Base-by-base conservation (phyloP, 768 basidiomycete genomes). In the Exsudoporus frostii region DNA sequence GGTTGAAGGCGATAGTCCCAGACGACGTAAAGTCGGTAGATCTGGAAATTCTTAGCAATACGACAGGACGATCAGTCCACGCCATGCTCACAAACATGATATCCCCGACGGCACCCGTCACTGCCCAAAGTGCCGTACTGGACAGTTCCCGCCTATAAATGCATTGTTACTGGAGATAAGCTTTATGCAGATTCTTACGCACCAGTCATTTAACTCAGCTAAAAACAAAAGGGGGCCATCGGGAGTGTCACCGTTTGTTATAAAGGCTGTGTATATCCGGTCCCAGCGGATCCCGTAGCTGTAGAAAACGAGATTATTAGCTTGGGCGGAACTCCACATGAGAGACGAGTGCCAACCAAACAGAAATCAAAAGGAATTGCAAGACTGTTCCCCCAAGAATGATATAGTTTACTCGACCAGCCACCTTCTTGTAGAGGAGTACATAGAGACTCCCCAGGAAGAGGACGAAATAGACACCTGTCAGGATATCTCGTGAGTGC, bases 281-380 rank as follows among this genome's bases (percentile, higher is more conserved):
- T 45, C 43, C 54, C 54, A 55, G 34, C 53, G 48, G 40, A 54
- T 44, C 11, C 14, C 53, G 13, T 50, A 51, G 41, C 53, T 54
- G 17, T 15, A 5, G n/a, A 34, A n/a, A 11, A 22, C 8, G 30
- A 34, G 11, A n/a, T 36, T 17, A 13, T 46, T 25, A 36, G 11
- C 24, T 13, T 13, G 6, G 3, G 22, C 6, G 5, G 33, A 46
- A 24, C 22, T 36, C 33, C n/a, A n/a, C 11, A 2, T 11, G 13
- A 46, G 17, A 4, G 11, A 25, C 14, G 33, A 5, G 17, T 14
- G 14, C 34, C 34, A 32, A 54, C 53, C 53, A 50, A 37, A 44
- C 22, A 15, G 53, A 50, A 19, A 54, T 54, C 42, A 54, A 39
- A 45, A 51, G 10, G n/a, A 54, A 54, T 32, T 54, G 53, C 42